Conservation (phyloP, 768 basidiomycete species). For the Coprinellus aureogranulatus region DNA sequence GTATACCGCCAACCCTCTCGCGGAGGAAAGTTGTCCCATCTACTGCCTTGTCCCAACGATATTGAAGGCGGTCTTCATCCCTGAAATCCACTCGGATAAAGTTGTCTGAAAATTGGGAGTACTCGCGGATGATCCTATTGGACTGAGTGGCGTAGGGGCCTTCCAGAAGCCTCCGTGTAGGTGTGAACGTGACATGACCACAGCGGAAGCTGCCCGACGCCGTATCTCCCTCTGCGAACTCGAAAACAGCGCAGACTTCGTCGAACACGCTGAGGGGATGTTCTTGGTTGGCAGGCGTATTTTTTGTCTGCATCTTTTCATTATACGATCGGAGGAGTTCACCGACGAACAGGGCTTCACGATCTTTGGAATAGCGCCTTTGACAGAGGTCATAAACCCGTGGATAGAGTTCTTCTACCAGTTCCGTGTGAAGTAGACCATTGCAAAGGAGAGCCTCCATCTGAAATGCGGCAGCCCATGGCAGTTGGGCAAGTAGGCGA, state of each 20-base stretch:
- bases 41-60: constrained; percentile 67
- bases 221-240: constrained; percentile 19
- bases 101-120: constrained; percentile 54
- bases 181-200: constrained; percentile 74
- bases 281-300: constrained; percentile 24
- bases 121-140: constrained; percentile 76
- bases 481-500: constrained; percentile 41
- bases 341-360: constrained; percentile 29
- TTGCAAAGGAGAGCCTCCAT: constrained; percentile 68
- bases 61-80: constrained; percentile 77
- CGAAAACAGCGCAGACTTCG: constrained; percentile 24
- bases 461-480: constrained; percentile 76
- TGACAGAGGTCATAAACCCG: constrained; percentile 41
- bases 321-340: constrained; percentile 56
- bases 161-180: constrained; percentile 70
- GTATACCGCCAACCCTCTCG: constrained; percentile 53
- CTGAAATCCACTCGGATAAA: constrained; percentile 85
- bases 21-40: constrained; percentile 56
- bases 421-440: constrained; percentile 57
- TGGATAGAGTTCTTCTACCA: constrained; percentile 47
- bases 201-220: constrained; percentile 52
- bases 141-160: constrained; percentile 76
- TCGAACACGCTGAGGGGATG: constrained; percentile 43
- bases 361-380: constrained; percentile 22
- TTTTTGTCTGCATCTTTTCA: constrained; percentile 44